Conservation (phyloP, 1,284 basidiomycete genomes). For the Ceratobasidium sp. region DNA sequence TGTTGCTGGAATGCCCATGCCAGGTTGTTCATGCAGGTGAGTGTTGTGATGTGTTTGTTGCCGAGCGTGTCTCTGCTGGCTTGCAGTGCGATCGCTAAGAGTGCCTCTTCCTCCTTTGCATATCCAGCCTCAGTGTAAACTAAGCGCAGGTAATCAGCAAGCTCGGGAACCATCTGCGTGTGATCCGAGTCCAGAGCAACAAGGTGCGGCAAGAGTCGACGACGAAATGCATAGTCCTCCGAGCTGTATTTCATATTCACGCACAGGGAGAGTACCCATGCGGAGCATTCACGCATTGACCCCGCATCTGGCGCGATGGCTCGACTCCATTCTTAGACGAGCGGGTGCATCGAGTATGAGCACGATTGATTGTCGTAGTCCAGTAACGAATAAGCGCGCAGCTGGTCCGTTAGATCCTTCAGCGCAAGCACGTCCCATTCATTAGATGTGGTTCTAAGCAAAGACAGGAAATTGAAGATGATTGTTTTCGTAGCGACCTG, state of each 20-base stretch:
- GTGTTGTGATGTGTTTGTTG: neutral
- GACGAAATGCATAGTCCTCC: slow-evolving; percentile 16
- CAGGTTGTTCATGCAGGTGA: neutral
- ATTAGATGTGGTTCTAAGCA: too few species aligned
- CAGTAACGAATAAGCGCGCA: neutral
- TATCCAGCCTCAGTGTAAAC: slow-evolving; percentile 18
- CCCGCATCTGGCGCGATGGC: neutral
- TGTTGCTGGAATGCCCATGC: neutral
- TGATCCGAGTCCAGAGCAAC: slow-evolving; percentile 3
- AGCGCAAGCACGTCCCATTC: neutral
- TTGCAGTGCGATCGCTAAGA: too few species aligned
- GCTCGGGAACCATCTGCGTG: neutral
- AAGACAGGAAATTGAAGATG: neutral
- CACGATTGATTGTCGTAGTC: neutral
- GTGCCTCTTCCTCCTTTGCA: neutral
- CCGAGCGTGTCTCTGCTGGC: neutral
- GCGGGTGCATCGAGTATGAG: slow-evolving; percentile 2
- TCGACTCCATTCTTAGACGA: slow-evolving; percentile 10
- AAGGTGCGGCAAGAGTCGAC: slow-evolving; percentile 22
- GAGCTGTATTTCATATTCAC: neutral
- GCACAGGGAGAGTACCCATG: slow-evolving; percentile 18
- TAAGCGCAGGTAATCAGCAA: neutral
- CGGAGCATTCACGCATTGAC: neutral
- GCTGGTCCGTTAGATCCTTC: neutral
- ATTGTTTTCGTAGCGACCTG: neutral